These are phyloP conservation scores for Calamus simplicifolius DNA, from an alignment of 176 grass and related monocot genomes.

Conservation along the genomic window DNA sequence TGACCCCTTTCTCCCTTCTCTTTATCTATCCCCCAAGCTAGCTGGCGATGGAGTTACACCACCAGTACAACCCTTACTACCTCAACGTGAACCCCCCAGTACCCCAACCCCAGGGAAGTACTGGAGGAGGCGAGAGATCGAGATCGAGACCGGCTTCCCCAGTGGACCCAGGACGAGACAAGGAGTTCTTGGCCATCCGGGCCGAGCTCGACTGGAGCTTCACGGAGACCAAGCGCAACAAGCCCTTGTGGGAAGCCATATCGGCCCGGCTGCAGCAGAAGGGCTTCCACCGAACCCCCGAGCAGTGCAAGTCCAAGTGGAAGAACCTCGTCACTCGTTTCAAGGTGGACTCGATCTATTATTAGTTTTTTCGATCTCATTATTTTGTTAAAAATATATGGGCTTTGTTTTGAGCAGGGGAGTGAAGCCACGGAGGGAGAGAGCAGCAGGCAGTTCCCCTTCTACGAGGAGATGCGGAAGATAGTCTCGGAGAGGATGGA, in stretches of 20 bases:
- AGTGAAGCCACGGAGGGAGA: constrained; percentile 23
- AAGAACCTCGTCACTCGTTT: constrained; percentile 94
- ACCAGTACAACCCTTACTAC: constrained; percentile 51
- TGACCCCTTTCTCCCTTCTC: not conserved
- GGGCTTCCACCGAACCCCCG: constrained; percentile 69
- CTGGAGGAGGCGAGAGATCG: not conserved
- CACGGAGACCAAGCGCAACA: constrained; percentile 94
- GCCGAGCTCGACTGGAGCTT: constrained; percentile 71
- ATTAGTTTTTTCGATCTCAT: too few relatives aligned
- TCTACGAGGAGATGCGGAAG: constrained; percentile 64
- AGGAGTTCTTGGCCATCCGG: constrained; percentile 64
- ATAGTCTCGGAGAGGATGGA: constrained; percentile 51
- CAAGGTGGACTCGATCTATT: constrained; percentile 29
- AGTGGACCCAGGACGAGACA: constrained; percentile 80
- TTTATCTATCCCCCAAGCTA: not conserved
- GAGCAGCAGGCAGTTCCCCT: constrained; percentile 52
- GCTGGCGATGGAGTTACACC: constrained; percentile 54
- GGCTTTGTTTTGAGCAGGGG: constrained; percentile 11
- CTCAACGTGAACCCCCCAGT: constrained; percentile 32
- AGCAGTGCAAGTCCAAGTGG: constrained; percentile 99
- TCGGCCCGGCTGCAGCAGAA: constrained; percentile 41
- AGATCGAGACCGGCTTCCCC: constrained; percentile 70
- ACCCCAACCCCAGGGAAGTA: not conserved
- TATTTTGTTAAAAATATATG: not conserved
- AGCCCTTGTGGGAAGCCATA: constrained; percentile 83